Percentiles rank a stretch among this genome's conserved stretches.
phyloP scores from a whole-genome alignment of 495 filamentous ascomycete genomes.

The Xylaria sp. region DNA sequence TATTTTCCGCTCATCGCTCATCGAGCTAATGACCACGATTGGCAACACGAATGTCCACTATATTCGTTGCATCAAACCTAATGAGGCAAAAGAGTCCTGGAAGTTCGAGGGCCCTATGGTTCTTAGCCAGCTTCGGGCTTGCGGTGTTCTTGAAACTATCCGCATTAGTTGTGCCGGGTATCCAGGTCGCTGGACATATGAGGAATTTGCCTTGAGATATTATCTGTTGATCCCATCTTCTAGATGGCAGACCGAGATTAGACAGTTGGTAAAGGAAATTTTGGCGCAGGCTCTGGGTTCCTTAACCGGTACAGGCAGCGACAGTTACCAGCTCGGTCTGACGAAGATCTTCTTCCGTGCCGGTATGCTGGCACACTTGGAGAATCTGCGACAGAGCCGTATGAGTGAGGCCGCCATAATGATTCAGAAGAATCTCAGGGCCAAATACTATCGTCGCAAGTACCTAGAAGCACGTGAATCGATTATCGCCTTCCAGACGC shows the following conservation, averaged over 20 bases:
- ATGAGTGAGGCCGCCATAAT: conserved; percentile 95
- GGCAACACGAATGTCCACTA: conserved; percentile 98
- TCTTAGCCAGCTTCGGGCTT: conserved; percentile 93
- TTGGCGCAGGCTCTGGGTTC: conserved; percentile 85
- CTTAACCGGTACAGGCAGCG: conserved; percentile 76
- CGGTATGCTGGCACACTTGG: conserved; percentile 97
- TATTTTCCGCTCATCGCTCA: conserved; percentile 98
- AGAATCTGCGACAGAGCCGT: conserved; percentile 87
- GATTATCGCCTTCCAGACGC: conserved; percentile 80
- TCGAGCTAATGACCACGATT: conserved; percentile 98
- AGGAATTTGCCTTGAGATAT: conserved; percentile 96
- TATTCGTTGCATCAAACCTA: conserved; percentile 99
- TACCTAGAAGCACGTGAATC: conserved; percentile 86
- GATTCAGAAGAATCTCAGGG: conserved; percentile 98
- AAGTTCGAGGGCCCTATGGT: conserved; percentile 99
- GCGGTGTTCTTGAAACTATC: conserved; percentile 98
- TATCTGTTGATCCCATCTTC: conserved; percentile 96
- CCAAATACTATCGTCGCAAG: conserved; percentile 92
- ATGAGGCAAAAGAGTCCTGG: conserved; percentile 96
- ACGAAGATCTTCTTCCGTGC: conserved; percentile 99
- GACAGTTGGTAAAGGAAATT: conserved; percentile 91
- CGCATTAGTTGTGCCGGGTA: conserved; percentile 98
- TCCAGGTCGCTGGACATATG: conserved; percentile 97
- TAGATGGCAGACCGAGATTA: conserved; percentile 91
- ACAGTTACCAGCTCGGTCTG: conserved; percentile 95